phyloP scores from a whole-genome alignment of 2,329 filamentous ascomycete genomes.

The Colletotrichum magnum region DNA sequence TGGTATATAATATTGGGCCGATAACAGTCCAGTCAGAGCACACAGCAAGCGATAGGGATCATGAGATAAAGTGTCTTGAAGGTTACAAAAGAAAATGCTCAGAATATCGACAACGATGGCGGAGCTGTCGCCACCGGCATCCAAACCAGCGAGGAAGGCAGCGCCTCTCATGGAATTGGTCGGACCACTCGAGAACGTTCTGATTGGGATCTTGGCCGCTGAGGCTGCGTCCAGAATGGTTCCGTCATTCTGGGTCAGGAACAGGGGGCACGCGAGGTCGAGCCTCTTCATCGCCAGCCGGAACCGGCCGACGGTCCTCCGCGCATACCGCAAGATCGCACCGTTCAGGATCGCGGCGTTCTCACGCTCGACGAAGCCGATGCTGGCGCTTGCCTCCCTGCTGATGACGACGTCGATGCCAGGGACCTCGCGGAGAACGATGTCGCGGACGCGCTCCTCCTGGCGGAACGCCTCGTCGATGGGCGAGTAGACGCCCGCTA shows the following conservation, averaged over 20 bases:
- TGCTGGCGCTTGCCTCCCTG: conserved; percentile 63
- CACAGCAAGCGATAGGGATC: too few species aligned
- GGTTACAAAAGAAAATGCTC: too few species aligned
- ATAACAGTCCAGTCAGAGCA: too few species aligned
- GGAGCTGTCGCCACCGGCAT: conserved; percentile 46
- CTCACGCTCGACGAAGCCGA: conserved; percentile 72
- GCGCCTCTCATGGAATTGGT: conserved; percentile 66
- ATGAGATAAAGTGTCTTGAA: too few species aligned
- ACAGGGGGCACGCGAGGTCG: conserved; percentile 67
- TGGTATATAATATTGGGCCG: too few species aligned
- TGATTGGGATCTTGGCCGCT: conserved; percentile 69
- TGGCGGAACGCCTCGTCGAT: conserved; percentile 62
- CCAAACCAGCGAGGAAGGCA: conserved; percentile 61
- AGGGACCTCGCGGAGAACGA: conserved; percentile 57
- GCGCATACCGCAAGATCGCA: conserved; percentile 62
- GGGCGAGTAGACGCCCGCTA: conserved; percentile 67
- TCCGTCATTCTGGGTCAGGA: conserved; percentile 75
- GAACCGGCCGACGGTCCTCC: conserved; percentile 68
- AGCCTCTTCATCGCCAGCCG: conserved; percentile 64
- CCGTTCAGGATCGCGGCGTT: conserved; percentile 77
- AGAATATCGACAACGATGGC: conserved; percentile 63
- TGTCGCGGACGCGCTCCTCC: conserved; percentile 61
- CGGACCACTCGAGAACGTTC: conserved; percentile 63
- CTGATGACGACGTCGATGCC: conserved; percentile 64
- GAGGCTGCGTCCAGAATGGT: conserved; percentile 68